Base-by-base conservation (phyloP, 176 grass and related monocot genomes). In the Miscanthus lutarioriparius region DNA sequence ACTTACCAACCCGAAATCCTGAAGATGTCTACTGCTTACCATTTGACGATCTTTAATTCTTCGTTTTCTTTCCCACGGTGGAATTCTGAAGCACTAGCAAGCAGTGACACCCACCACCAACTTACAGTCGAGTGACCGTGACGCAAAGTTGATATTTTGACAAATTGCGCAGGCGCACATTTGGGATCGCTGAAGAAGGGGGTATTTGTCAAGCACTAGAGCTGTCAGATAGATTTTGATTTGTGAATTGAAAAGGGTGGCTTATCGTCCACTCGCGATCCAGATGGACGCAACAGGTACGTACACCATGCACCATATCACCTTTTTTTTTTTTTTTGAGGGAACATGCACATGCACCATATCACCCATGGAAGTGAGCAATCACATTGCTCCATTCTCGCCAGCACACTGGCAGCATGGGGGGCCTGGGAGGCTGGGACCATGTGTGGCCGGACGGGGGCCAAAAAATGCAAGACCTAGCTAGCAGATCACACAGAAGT, bases 1-100 rank as follows among this genome's bases (percentile, higher is more conserved):
- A 3, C 41, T 14, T 41, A 86, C 79, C 78, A n/a, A 86, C 65
- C 43, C 17, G 3, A 64, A 43, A 72, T 90, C 66, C 26, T 26
- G 35, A 78, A 66, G 78, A 82, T 22, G 54, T 19, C 17, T 43
- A 63, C 72, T 0, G n/a, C 32, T 63, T 64, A 89, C 77, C 77
- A 43, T 51, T 47, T 72, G 10, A 41, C 56, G 40, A 5, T 1
- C 5, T 49, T 47, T 47, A 47, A 47, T 47, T 47, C 47, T 49
- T 49, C 47, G 47, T 49, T 49, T 49, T 17, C 40, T 39, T 39
- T 13, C 43, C 44, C 47, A 49, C 15, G 14, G 15, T 49, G 47
- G 47, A 49, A 49, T 16, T 13, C 47, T 49, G 47, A 49, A 49
- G 47, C 47, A 17, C 47, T 49, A 17, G 47, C 44, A 47, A 4